A percentile compares a stretch with the other conserved stretches of the same genome.
Evolutionary conservation across 768 basidiomycete genomes (phyloP).

Genomic region (Suillus discolor): DNA sequence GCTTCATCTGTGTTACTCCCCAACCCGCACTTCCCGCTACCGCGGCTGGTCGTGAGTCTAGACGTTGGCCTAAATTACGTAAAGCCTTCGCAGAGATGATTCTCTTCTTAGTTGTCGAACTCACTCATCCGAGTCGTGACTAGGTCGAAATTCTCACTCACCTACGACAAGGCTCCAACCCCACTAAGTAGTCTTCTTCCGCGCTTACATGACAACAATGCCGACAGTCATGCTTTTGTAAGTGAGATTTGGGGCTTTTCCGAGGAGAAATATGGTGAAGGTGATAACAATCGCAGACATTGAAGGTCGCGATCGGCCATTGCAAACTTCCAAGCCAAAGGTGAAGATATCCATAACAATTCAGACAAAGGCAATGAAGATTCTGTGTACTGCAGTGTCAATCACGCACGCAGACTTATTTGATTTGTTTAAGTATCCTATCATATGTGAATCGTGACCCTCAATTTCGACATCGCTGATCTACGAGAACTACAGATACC

Average conservation of each 20-base stretch:
- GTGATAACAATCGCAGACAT: background rate
- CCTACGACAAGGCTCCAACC: background rate
- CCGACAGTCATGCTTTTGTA: background rate
- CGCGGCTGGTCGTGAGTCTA: background rate
- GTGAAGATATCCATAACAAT: background rate
- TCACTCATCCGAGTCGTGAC: background rate
- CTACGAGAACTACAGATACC: background rate
- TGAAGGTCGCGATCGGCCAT: background rate
- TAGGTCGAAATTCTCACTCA: background rate
- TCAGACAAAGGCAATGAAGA: background rate
- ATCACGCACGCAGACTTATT: background rate
- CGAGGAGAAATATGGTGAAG: background rate
- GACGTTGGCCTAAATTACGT: background rate
- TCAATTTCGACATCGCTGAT: background rate
- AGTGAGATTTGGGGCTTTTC: background rate
- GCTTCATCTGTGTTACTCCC: background rate
- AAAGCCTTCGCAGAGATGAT: background rate
- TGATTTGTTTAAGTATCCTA: background rate
- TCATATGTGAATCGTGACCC: background rate
- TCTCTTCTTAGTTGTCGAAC: background rate
- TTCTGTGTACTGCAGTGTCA: background rate
- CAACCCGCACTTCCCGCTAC: background rate
- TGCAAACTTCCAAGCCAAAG: background rate
- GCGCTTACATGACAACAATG: background rate
- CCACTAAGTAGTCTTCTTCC: background rate